Percentiles rank a stretch among this genome's conserved stretches.
phyloP scores from a whole-genome alignment of 2,329 filamentous ascomycete species.

The Aspergillus brasiliensis region DNA sequence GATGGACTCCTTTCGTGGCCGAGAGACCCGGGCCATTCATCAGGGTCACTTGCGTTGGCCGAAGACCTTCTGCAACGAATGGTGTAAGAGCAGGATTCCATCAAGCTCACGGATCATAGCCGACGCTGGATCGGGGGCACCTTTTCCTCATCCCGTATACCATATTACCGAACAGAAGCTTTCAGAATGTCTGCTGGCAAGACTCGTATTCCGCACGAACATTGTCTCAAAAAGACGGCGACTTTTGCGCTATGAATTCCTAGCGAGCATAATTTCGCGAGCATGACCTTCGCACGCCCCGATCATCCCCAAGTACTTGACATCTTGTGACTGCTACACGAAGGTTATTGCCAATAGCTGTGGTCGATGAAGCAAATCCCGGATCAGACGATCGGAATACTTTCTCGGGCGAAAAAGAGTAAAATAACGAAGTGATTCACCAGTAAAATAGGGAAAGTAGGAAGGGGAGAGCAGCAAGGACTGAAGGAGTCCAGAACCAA shows the following conservation, averaged over 20 bases:
- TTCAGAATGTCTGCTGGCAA: too few relatives aligned
- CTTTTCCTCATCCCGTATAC: background rate
- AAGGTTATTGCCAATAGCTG: background rate
- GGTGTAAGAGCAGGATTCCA: background rate
- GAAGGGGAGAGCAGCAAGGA: too few relatives aligned
- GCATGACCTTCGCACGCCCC: background rate
- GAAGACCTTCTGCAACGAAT: background rate
- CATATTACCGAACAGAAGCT: background rate
- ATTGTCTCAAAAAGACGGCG: background rate
- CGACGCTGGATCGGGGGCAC: background rate
- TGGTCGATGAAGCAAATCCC: background rate
- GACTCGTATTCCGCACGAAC: background rate
- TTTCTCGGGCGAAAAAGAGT: too few relatives aligned
- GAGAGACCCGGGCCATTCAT: too few relatives aligned
- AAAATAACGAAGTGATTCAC: background rate
- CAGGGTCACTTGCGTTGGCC: background rate
- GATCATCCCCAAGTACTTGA: background rate
- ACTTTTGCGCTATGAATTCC: background rate
- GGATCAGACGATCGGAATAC: too few relatives aligned
- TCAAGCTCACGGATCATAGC: background rate
- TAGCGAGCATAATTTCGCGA: background rate
- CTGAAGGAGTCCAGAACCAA: too few relatives aligned
- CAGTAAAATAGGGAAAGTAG: background rate
- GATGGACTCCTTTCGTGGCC: background rate
- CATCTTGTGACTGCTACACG: background rate